A percentile compares a stretch with the other conserved stretches of the same genome.
Conservation (phyloP, 2,329 filamentous ascomycete species). For the Microdochium paspali region DNA sequence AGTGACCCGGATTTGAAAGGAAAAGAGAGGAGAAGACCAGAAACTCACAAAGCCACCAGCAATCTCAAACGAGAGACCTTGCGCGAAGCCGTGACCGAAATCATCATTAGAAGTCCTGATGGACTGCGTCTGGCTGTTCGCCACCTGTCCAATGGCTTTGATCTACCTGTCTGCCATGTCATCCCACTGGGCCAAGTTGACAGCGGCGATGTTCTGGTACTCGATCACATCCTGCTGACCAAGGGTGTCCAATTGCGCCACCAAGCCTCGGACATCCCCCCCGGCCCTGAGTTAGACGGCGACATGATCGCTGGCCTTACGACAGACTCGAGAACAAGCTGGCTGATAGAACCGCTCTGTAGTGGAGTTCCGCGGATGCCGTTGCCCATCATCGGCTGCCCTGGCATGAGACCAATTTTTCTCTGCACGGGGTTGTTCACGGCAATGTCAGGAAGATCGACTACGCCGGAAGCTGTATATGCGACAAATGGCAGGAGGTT, state of each 20-base stretch:
- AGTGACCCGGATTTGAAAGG: no score
- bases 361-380: background rate
- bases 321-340: background rate
- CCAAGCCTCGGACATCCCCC: no score
- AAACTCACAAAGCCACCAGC: background rate
- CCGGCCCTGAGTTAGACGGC: background rate
- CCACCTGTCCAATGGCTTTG: background rate
- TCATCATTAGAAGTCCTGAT: background rate
- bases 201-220: background rate
- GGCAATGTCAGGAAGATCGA: background rate
- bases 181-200: background rate
- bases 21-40: background rate
- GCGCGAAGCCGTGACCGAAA: background rate
- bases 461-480: background rate
- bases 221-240: background rate
- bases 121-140: background rate
- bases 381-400: no score
- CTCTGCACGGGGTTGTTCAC: no score
- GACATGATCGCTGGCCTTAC: background rate
- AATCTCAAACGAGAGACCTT: background rate
- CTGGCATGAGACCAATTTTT: no score
- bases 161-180: background rate
- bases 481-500: background rate
- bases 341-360: background rate
- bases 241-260: background rate